Conservation (phyloP, 2,329 filamentous ascomycete genomes). For the Exophiala lecanii-corni region DNA sequence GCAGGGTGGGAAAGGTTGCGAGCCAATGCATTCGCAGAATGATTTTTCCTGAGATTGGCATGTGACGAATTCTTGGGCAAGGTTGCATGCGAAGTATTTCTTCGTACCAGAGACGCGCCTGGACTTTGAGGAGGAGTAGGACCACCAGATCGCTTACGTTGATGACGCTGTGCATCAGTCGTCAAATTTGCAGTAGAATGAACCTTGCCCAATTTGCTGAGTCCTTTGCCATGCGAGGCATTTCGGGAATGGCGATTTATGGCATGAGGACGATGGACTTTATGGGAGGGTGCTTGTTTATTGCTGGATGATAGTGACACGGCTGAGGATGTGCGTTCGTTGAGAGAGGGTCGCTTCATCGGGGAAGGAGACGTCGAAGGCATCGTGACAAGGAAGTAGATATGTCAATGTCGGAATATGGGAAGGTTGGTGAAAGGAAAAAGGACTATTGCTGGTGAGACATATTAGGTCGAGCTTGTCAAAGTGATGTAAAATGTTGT, state of each 20-base stretch:
- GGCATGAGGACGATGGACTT: conserved; percentile 39
- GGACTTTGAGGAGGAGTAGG: conserved; percentile 42
- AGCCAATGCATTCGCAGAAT: conserved; percentile 40
- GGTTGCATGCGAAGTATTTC: conserved; percentile 37
- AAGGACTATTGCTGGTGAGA: too few species aligned
- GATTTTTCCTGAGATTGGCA: conserved; percentile 42
- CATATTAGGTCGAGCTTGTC: too few species aligned
- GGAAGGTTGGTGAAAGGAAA: neutral
- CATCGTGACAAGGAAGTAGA: conserved; percentile 16
- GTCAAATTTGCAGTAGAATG: conserved; percentile 31
- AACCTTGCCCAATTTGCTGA: conserved; percentile 40
- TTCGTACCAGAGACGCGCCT: conserved; percentile 33
- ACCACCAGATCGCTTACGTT: conserved; percentile 42
- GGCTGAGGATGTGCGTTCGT: conserved; percentile 22
- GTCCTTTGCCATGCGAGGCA: conserved; percentile 40
- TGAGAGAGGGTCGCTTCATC: conserved; percentile 24
- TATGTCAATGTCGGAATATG: too few species aligned
- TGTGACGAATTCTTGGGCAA: conserved; percentile 32
- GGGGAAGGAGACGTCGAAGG: conserved; percentile 26
- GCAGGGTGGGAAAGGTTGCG: conserved; percentile 36
- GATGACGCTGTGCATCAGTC: conserved; percentile 30
- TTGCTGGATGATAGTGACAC: conserved; percentile 25
- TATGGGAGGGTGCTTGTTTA: conserved; percentile 28
- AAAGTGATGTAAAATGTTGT: too few species aligned
- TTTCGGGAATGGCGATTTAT: conserved; percentile 40